phyloP scores from a whole-genome alignment of 1,139 yeast genomes.

The Geotrichum aggregatum region DNA sequence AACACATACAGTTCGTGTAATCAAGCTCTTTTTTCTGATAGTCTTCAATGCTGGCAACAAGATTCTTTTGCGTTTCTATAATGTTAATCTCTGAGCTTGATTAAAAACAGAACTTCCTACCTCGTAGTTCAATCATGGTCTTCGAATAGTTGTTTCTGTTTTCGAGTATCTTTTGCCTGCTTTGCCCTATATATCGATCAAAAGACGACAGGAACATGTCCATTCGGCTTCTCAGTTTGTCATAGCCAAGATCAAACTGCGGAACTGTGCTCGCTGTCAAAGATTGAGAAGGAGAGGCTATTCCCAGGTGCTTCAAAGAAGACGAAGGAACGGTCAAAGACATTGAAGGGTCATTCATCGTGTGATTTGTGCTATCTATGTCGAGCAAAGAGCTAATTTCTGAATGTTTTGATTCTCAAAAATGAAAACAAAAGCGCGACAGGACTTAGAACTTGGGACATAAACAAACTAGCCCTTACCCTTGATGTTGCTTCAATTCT shows the following conservation, averaged over 20 bases:
- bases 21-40: slow-evolving; percentile 28
- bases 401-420: not conserved
- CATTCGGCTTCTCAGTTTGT: slow-evolving; percentile 28
- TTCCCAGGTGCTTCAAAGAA: not conserved
- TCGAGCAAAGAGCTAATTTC: not conserved
- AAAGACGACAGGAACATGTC: slow-evolving; percentile 30
- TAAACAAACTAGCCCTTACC: not conserved
- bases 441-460: not conserved
- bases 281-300: slow-evolving; percentile 6
- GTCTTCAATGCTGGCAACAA: slow-evolving; percentile 30
- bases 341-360: slow-evolving; percentile 2
- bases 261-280: slow-evolving; percentile 23
- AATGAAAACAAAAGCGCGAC: slow-evolving; percentile 3
- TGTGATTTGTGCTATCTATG: not conserved
- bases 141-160: slow-evolving; percentile 28
- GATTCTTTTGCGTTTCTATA: slow-evolving; percentile 26
- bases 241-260: slow-evolving; percentile 29
- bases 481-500: not conserved
- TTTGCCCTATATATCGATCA: slow-evolving; percentile 28
- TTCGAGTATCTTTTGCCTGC: slow-evolving; percentile 28
- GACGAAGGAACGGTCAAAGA: slow-evolving; percentile 6
- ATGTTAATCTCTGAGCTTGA: not conserved
- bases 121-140: slow-evolving; percentile 26
- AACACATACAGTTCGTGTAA: slow-evolving; percentile 19
- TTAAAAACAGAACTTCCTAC: slow-evolving; percentile 1